These are phyloP conservation scores for Trichothecium roseum DNA, from an alignment of 2,329 filamentous ascomycete species.

Conservation along the genomic window DNA sequence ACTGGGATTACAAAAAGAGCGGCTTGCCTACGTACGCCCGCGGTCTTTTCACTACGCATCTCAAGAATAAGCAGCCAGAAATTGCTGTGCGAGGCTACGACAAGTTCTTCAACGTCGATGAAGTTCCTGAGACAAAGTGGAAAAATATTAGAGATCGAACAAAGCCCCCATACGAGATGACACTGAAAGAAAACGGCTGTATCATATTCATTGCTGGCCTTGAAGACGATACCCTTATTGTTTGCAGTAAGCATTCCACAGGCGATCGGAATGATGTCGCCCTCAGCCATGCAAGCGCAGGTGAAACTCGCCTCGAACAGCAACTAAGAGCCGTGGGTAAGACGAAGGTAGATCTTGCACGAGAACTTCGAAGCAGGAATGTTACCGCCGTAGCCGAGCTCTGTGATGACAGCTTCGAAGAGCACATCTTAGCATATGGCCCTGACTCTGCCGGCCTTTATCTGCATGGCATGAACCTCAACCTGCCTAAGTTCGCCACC, in stretches of 20 bases:
- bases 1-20: slow-evolving; percentile 89
- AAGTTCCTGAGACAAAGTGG: slow-evolving; percentile 79
- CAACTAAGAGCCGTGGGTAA: slow-evolving; percentile 72
- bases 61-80: slow-evolving; percentile 53
- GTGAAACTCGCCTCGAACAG: slow-evolving; percentile 70
- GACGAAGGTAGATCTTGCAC: slow-evolving; percentile 67
- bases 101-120: slow-evolving; percentile 94
- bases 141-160: slow-evolving; percentile 65
- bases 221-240: slow-evolving; percentile 77
- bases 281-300: slow-evolving; percentile 73
- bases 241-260: slow-evolving; percentile 99
- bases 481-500: slow-evolving; percentile 83
- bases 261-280: slow-evolving; percentile 62
- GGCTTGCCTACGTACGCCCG: slow-evolving; percentile 86
- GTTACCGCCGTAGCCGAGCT: slow-evolving; percentile 92
- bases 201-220: slow-evolving; percentile 95
- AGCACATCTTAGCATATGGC: slow-evolving; percentile 87
- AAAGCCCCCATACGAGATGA: slow-evolving; percentile 83
- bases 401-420: slow-evolving; percentile 92
- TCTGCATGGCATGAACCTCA: slow-evolving; percentile 91
- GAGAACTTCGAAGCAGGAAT: slow-evolving; percentile 67
- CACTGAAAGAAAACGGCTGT: slow-evolving; percentile 97
- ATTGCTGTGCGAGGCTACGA: slow-evolving; percentile 89
- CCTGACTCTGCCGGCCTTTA: slow-evolving; percentile 81
- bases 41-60: slow-evolving; percentile 81